Percentiles rank a stretch among this genome's conserved stretches.
These are phyloP conservation scores for Blumeria graminis DNA, from an alignment of 2,329 filamentous ascomycete species.

Conservation along the genomic window DNA sequence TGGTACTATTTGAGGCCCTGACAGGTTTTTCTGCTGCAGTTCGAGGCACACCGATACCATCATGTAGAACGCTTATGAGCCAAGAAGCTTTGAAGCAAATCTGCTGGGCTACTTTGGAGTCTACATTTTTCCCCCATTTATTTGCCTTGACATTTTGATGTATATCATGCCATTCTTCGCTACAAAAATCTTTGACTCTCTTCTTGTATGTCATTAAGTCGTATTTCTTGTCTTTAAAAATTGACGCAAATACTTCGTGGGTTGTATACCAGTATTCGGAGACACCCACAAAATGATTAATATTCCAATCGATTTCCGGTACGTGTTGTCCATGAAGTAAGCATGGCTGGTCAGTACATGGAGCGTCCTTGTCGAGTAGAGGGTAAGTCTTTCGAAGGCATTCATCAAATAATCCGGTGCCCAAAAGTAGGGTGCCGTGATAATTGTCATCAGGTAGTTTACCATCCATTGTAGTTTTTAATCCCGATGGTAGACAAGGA, in stretches of 20 bases:
- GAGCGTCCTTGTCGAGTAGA: constrained; percentile 67
- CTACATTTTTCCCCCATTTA: constrained; percentile 53
- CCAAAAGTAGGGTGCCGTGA: constrained; percentile 34
- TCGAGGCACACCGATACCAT: constrained; percentile 81
- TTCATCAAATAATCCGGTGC: constrained; percentile 69
- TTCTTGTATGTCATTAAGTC: constrained; percentile 77
- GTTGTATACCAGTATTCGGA: constrained; percentile 99
- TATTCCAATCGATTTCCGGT: constrained; percentile 84
- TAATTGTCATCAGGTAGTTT: constrained; percentile 21
- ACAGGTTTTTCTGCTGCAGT: constrained; percentile 43
- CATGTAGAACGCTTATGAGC: constrained; percentile 89
- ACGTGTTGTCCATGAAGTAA: constrained; percentile 78
- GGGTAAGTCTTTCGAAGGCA: constrained; percentile 67
- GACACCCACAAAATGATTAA: constrained; percentile 94
- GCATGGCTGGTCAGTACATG: constrained; percentile 65
- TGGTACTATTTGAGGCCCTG: constrained; percentile 36
- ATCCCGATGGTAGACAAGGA: constrained; percentile 63
- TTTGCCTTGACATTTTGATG: constrained; percentile 36
- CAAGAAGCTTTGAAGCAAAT: constrained; percentile 97
- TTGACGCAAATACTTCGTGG: constrained; percentile 69
- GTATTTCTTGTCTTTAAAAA: constrained; percentile 55
- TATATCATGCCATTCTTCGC: constrained; percentile 58
- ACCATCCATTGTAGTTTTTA: constrained; percentile 53
- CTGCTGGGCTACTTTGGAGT: constrained; percentile 50
- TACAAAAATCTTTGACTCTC: constrained; percentile 66